Evolutionary conservation across 1,284 basidiomycete species (phyloP).

Genomic region (Ganoderma leucocontextum): DNA sequence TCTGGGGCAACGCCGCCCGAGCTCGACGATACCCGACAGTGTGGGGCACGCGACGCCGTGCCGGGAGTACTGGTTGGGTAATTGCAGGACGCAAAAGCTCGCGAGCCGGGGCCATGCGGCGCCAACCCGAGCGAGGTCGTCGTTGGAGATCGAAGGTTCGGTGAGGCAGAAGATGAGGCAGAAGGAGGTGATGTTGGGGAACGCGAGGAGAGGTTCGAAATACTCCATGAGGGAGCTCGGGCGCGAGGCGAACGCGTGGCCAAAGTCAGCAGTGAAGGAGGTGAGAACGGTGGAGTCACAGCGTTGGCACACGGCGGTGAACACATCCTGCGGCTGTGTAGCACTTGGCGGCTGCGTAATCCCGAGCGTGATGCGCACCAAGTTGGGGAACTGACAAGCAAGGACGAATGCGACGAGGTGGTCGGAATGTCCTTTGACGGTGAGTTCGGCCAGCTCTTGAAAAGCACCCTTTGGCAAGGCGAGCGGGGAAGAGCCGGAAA

Average conservation of each 20-base stretch:
- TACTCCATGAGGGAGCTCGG: background rate
- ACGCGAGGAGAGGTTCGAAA: background rate
- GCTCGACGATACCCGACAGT: background rate
- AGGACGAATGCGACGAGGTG: background rate
- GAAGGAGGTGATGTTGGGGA: slow-evolving; percentile 1
- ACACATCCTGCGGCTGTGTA: background rate
- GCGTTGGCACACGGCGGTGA: background rate
- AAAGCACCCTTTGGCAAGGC: background rate
- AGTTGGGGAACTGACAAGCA: background rate
- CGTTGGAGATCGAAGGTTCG: background rate
- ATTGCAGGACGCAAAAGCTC: background rate
- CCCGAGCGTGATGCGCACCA: background rate
- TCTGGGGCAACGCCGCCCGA: background rate
- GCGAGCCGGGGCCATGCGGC: background rate
- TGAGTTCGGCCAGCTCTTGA: background rate
- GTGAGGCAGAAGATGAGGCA: background rate
- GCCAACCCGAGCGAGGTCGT: background rate
- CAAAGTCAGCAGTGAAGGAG: background rate
- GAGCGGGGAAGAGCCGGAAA: background rate
- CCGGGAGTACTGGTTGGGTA: background rate
- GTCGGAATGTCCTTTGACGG: background rate
- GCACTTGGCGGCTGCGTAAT: background rate
- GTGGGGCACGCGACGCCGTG: background rate
- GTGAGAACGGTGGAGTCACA: background rate
- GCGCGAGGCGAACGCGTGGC: too few species aligned